Conservation (phyloP, 2,329 filamentous ascomycete species). For the Ophiocordyceps unilateralis region DNA sequence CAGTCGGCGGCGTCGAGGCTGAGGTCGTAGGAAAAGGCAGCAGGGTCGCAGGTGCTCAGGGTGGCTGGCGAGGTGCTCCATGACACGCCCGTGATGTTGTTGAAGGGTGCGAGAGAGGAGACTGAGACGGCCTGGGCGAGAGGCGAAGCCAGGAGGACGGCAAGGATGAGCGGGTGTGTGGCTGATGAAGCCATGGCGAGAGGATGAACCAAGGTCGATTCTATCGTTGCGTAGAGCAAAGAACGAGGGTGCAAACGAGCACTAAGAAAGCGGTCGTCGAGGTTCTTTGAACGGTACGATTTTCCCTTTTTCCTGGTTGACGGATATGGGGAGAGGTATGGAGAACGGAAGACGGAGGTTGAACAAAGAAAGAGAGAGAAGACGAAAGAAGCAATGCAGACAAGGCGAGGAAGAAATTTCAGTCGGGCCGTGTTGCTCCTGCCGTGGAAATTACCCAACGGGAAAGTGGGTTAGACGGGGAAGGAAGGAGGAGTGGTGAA, state of each 20-base stretch:
- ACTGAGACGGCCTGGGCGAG: neutral
- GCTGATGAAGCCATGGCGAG: neutral
- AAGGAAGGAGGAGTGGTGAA: neutral
- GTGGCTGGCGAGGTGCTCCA: slow-evolving; percentile 10
- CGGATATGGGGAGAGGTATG: neutral
- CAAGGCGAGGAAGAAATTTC: neutral
- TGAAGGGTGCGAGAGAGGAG: neutral
- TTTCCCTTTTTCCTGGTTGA: too few species aligned
- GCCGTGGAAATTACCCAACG: neutral
- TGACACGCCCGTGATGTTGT: slow-evolving; percentile 6
- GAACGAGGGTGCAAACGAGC: too few species aligned
- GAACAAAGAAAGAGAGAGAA: neutral
- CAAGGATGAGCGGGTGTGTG: neutral
- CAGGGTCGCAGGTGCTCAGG: slow-evolving; percentile 10
- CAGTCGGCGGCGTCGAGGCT: slow-evolving; percentile 11
- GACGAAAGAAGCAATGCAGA: neutral
- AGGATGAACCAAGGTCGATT: too few species aligned
- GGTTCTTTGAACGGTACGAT: too few species aligned
- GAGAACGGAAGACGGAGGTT: neutral
- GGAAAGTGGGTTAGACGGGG: neutral
- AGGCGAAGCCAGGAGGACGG: neutral
- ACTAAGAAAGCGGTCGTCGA: too few species aligned
- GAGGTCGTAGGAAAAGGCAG: slow-evolving; percentile 8
- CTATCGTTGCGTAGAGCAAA: too few species aligned
- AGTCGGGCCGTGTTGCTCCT: neutral